phyloP scores from a whole-genome alignment of 371 early-diverging fungal species.

The Mucor circinelloides region DNA sequence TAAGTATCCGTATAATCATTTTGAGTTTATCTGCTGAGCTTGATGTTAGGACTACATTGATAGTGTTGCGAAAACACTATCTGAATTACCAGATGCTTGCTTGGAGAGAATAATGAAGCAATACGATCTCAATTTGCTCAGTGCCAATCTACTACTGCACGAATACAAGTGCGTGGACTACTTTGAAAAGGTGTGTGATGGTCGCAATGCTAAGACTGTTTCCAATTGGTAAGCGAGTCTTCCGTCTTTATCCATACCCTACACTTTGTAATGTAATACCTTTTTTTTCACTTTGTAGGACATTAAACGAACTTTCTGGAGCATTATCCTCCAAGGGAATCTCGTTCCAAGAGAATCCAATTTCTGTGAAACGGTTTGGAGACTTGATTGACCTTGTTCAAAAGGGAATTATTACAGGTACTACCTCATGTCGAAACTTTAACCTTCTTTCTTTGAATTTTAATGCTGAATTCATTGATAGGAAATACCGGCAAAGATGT shows the following conservation, averaged over 20 bases:
- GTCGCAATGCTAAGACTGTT: conserved; percentile 45
- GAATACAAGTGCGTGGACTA: conserved; percentile 74
- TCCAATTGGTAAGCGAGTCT: conserved; percentile 43
- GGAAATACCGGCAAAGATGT: conserved; percentile 70
- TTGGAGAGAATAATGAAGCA: conserved; percentile 62
- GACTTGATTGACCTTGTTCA: conserved; percentile 69
- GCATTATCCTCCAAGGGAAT: conserved; percentile 64
- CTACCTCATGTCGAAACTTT: background rate
- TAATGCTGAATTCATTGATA: conserved; percentile 7
- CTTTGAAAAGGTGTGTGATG: conserved; percentile 65
- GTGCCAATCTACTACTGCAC: conserved; percentile 67
- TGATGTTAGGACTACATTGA: conserved; percentile 50
- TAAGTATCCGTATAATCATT: conserved; percentile 9
- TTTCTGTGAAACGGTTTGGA: conserved; percentile 64
- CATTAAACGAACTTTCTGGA: conserved; percentile 79
- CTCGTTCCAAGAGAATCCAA: conserved; percentile 56
- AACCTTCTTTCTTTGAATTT: background rate
- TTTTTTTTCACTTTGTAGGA: conserved; percentile 50
- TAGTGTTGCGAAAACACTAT: conserved; percentile 44
- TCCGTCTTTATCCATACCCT: background rate
- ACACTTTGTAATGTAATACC: background rate
- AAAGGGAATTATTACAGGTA: conserved; percentile 60
- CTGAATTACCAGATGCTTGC: conserved; percentile 76
- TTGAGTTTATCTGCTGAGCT: background rate
- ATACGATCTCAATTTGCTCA: conserved; percentile 61